A percentile compares a stretch with the other conserved stretches of the same genome.
phyloP scores from a whole-genome alignment of 345 rosid species.

The Rhizophora apiculata region DNA sequence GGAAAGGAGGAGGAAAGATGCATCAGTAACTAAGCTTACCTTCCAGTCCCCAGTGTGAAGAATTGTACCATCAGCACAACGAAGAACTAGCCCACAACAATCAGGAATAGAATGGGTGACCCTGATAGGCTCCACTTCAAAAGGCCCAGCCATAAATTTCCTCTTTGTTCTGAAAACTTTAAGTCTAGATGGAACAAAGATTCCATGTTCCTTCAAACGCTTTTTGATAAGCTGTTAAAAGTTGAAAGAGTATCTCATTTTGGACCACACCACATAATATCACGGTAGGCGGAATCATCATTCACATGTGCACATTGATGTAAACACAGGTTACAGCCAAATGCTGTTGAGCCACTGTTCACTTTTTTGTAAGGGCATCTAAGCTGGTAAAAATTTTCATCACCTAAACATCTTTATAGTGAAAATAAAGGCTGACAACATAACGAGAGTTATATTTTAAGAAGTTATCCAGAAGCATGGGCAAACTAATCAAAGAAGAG shows the following conservation, averaged over 20 bases:
- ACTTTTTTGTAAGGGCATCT: neutral
- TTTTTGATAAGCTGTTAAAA: constrained; percentile 77
- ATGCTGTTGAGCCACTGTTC: neutral
- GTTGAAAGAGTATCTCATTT: constrained; percentile 7
- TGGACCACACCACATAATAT: neutral
- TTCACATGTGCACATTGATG: neutral
- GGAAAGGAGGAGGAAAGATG: constrained; percentile 6
- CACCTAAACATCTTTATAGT: too few species aligned
- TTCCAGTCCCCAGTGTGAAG: constrained; percentile 99
- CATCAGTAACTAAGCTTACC: constrained; percentile 37
- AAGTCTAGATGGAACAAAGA: constrained; percentile 86
- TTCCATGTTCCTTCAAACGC: constrained; percentile 91
- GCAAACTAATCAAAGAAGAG: too few species aligned
- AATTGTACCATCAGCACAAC: constrained; percentile 95
- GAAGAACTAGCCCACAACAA: constrained; percentile 93
- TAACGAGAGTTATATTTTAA: too few species aligned
- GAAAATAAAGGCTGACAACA: too few species aligned
- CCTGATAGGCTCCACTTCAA: constrained; percentile 90
- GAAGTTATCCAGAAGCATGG: too few species aligned
- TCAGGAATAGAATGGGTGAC: constrained; percentile 99
- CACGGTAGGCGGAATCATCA: neutral
- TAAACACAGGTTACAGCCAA: neutral
- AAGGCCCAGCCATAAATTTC: constrained; percentile 91
- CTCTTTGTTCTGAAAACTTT: constrained; percentile 62
- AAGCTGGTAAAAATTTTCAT: too few species aligned